Conservation (phyloP, 1,284 basidiomycete genomes). For the Ceratobasidium sp. region DNA sequence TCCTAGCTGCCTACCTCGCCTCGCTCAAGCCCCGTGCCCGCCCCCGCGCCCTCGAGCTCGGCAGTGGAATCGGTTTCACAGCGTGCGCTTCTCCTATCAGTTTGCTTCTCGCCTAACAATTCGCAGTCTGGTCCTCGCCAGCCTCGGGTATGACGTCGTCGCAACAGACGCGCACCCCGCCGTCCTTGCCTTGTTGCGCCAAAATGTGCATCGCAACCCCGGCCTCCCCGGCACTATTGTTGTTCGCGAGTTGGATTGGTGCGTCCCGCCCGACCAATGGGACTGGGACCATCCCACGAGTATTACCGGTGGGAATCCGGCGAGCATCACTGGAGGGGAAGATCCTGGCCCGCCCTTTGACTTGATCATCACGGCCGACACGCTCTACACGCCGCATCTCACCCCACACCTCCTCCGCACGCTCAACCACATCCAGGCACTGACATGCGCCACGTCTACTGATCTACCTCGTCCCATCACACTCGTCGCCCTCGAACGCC, state of each 20-base stretch:
- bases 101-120: background rate
- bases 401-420: constrained; percentile 73
- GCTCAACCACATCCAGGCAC: constrained; percentile 53
- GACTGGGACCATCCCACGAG: constrained; percentile 55
- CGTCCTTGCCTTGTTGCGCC: constrained; percentile 66
- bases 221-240: constrained; percentile 54
- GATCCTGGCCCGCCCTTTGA: constrained; percentile 64
- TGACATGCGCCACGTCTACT: constrained; percentile 54
- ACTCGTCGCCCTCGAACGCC: constrained; percentile 77
- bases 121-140: constrained; percentile 67
- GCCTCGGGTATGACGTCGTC: constrained; percentile 76
- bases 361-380: constrained; percentile 84
- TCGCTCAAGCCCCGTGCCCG: constrained; percentile 39
- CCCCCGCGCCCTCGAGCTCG: constrained; percentile 71
- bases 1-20: constrained; percentile 69
- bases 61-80: constrained; percentile 81
- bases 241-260: constrained; percentile 72
- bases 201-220: constrained; percentile 67
- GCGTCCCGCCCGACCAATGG: constrained; percentile 60
- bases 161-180: constrained; percentile 80
- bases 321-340: constrained; percentile 28
- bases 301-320: constrained; percentile 45
- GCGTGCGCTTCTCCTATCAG: constrained; percentile 58
- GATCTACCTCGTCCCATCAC: background rate
- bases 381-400: constrained; percentile 73